phyloP scores from a whole-genome alignment of 176 grass and related monocot genomes.

The Pharus latifolius region DNA sequence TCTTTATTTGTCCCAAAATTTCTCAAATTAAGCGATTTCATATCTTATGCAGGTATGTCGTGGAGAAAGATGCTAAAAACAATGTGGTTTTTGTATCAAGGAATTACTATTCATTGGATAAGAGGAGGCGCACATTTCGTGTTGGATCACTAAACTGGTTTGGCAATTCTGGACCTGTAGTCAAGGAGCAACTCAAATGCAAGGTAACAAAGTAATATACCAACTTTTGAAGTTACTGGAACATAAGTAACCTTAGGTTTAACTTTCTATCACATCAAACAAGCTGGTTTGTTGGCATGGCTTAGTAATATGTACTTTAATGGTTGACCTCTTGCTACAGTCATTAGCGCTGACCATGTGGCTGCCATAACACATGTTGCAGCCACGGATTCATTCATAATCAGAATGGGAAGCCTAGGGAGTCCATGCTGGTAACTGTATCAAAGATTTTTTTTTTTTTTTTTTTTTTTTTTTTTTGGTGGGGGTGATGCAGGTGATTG shows the following conservation, averaged over 20 bases:
- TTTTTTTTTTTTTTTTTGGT: not conserved
- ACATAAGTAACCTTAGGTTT: not conserved
- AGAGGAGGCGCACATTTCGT: slow-evolving; percentile 61
- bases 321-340: not conserved
- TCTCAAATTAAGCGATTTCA: not conserved
- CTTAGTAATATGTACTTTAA: not conserved
- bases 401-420: not conserved
- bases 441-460: not conserved
- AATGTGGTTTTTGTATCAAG: slow-evolving; percentile 95
- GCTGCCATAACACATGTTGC: not conserved
- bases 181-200: slow-evolving; percentile 47
- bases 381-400: not conserved
- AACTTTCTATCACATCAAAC: not conserved
- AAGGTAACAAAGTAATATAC: slow-evolving; percentile 43
- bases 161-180: slow-evolving; percentile 30
- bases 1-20: not conserved
- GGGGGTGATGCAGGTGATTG: not conserved
- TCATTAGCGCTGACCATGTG: not conserved
- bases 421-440: not conserved
- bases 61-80: slow-evolving; percentile 81
- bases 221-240: not conserved
- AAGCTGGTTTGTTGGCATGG: not conserved
- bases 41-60: slow-evolving; percentile 61
- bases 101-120: slow-evolving; percentile 86
- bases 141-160: slow-evolving; percentile 87